Evolutionary conservation across 179 eudicot species (phyloP), one percentile per base, ranked within the genome.

Genomic region (Spergularia azorica): DNA sequence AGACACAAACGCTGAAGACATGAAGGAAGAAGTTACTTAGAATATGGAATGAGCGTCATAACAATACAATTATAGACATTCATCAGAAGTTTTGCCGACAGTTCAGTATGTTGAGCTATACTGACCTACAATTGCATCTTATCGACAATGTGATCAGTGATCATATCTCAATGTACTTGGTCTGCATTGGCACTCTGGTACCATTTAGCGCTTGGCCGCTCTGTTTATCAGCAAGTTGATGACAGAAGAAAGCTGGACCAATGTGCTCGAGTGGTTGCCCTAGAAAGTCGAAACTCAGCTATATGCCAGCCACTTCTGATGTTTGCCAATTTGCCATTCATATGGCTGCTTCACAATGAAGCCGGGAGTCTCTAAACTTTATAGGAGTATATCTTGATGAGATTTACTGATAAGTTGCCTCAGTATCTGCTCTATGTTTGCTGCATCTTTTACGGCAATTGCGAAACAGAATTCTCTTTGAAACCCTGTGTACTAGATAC

Each of bases 291-390:
- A 16, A 50, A 52, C 6, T 36, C 52, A 57, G 11, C 26, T 14
- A 18, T 64, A 54, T 26, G 32, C 32, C 32, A 26, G 32, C 32
- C 32, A 26, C 32, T 26, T 26, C 32, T 26, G 32, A 26, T 26
- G 32, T 26, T 26, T 26, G 32, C 32, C 32, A 26, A 59, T 62
- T 48, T 41, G 13, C 55, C 57, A 43, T 43, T 43, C n/a, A 51
- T 7, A 67, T 56, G 52, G 63, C 70, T 38, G 20, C 71, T 62
- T 61, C 50, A 15, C 6, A 51, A 51, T 50, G 74, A 64, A 11
- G 41, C 75, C 20, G 71, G 71, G 18, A 73, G 51, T 54, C 56
- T 74, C 79, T 77, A 81, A 46, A 77, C 20, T 55, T 76, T 10
- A 20, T 63, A 14, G 51, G 9, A 58, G 72, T 70, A 70, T 43